Base-by-base conservation (phyloP, 2,329 filamentous ascomycete species). In the Microcera coccophila region DNA sequence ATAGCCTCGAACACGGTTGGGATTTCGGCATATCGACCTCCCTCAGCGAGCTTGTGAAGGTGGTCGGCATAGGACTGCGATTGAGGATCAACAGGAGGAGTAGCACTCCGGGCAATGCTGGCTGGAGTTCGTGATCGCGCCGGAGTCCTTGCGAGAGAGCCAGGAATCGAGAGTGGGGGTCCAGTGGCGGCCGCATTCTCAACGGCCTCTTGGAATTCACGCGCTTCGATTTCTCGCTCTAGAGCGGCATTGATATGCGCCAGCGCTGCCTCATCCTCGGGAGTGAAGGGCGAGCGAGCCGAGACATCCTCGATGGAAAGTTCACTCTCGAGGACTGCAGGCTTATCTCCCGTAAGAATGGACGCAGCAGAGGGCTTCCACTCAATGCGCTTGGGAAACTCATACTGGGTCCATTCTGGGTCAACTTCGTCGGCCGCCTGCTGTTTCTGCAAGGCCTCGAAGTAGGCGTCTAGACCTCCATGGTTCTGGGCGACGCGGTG, bases 1-100 rank as follows among this genome's bases (percentile, higher is more conserved):
- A 97, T 88, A 20, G 84, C 80, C 74, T 96, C 88, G 63, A 98
- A 98, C 4, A 93, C 82, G 29, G 84, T 82, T 1, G 91, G 91
- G 35, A 98, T 93, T 63, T 96, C 89, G 12, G 81, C 81, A 78
- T 89, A 94, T 47, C 87, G 83, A 42, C 81, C 77, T 54, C 79
- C 72, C 41, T 83, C 75, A 4, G 84, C 83, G 37, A 97, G 79
- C 57, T 84, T 81, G 40, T 82, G 76, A 15, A 98, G 80, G 54
- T 90, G 85, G 36, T 87, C 81, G 36, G 89, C 89, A 58, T 90
- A 93, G 38, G 76, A 78, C 52, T 79, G 73, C 2, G 81, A 81
- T 55, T 87, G 84, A 21, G 78, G 68, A 42, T 87, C 78, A 32
- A 75, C 68, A 1, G 79, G 74, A 3, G 83, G 79, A 4, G 84